These are phyloP conservation scores for Nicotiana otophora DNA, from an alignment of 257 asterid genomes.

Conservation along the genomic window DNA sequence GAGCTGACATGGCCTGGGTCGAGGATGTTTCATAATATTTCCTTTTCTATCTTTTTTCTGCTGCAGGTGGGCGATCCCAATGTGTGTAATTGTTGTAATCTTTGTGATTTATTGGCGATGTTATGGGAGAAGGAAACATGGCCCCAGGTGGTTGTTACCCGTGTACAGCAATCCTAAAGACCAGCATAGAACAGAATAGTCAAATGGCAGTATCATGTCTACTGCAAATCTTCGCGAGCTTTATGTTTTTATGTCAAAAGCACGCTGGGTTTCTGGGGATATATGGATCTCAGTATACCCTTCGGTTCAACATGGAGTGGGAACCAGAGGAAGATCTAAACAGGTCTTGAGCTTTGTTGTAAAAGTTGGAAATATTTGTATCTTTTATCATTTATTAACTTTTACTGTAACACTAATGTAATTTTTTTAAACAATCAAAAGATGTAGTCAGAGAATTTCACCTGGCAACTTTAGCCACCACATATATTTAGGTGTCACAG, in stretches of 20 bases:
- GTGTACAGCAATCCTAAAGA: conserved; percentile 66
- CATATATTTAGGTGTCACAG: background rate
- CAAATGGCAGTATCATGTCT: background rate
- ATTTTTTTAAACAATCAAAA: background rate
- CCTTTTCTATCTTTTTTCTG: conserved; percentile 6
- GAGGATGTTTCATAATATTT: background rate
- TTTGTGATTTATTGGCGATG: conserved; percentile 79
- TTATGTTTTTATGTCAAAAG: conserved; percentile 5
- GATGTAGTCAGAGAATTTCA: background rate
- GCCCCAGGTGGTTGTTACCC: conserved; percentile 64
- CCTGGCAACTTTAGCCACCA: background rate
- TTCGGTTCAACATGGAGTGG: background rate
- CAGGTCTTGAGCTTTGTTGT: conserved; percentile 9
- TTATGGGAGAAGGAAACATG: conserved; percentile 67
- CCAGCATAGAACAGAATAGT: conserved; percentile 75
- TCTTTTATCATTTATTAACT: conserved; percentile 1
- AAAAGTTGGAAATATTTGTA: conserved; percentile 5
- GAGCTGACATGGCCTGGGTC: background rate
- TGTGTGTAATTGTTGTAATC: conserved; percentile 39
- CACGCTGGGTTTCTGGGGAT: background rate
- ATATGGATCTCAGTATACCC: background rate
- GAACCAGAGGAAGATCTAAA: conserved; percentile 7
- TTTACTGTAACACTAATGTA: background rate
- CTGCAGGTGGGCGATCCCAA: conserved; percentile 92
- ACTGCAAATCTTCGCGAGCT: background rate